Evolutionary conservation across 1,139 yeast species (phyloP), one percentile per base, ranked within the genome.

Genomic region (Protomyces gravidus): DNA sequence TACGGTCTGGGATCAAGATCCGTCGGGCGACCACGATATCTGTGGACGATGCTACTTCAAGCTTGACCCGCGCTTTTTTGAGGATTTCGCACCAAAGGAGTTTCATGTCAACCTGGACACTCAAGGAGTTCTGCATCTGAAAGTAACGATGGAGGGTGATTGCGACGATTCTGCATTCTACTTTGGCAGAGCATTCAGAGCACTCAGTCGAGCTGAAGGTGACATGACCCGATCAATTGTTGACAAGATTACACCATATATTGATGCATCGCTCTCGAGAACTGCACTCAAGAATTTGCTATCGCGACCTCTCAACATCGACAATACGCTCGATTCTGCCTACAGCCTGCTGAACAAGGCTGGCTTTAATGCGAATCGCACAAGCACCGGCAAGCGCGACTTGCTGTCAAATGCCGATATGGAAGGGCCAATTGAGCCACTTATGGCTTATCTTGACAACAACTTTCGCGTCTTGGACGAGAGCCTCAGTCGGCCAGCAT

Each of bases 131-230:
- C 68, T 88, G 0, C 69, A 79, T 50, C 73, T 87, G 6, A 84
- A 84, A 67, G 77, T 89, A 2, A 83, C 89, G 0, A 81, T 87
- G 67, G 96, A 89, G 69, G 82, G 84, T 64, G 95, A 89, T 67
- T 77, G 85, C 45, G 80, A 80, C 42, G 95, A 88, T 71, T 86
- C 92, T 1, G 76, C 86, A 19, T 89, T 86, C 69, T 85, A 84
- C 46, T 79, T 88, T 75, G 95, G 95, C 1, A 78, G 86, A 65
- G 84, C 90, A 0, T 82, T 85, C 67, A 75, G 95, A 66, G 77
- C 84, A 0, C 72, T 89, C 47, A 74, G 76, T 48, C 76, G 90
- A 63, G 76, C 83, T 1, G 82, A 83, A 70, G 83, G 83, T 60
- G 80, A 85, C 64, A 80, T 85, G 68, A 78, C 84, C 60, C 81